These are phyloP conservation scores for Acacia acuminata DNA, from an alignment of 306 rosid species.

Conservation along the genomic window DNA sequence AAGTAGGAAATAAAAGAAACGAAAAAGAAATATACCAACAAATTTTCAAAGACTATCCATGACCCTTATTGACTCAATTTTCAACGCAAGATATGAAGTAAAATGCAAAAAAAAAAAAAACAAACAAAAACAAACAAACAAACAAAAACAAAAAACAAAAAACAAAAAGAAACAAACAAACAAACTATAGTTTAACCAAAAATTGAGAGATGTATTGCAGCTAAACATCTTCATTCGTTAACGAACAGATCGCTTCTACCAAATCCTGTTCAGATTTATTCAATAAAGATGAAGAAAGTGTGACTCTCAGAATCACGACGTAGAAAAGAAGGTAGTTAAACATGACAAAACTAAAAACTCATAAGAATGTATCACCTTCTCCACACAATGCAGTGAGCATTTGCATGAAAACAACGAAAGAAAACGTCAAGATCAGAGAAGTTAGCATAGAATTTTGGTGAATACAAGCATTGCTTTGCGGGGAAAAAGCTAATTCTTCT, in stretches of 20 bases:
- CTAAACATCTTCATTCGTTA: background rate
- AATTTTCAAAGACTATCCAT: constrained; percentile 29
- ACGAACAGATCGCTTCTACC: constrained; percentile 3
- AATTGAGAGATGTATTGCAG: background rate
- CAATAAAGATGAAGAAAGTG: background rate
- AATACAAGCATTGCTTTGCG: constrained; percentile 59
- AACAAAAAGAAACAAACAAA: too few relatives aligned
- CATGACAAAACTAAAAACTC: background rate
- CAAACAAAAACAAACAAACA: too few relatives aligned
- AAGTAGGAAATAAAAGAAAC: background rate
- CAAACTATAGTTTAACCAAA: background rate
- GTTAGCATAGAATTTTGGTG: constrained; percentile 38
- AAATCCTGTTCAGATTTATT: background rate
- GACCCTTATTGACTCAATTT: constrained; percentile 52
- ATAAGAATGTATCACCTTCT: background rate
- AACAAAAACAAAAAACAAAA: too few relatives aligned
- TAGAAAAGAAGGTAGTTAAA: background rate
- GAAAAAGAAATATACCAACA: constrained; percentile 20
- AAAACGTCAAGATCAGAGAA: constrained; percentile 31
- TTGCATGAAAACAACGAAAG: constrained; percentile 1
- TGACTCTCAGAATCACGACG: background rate
- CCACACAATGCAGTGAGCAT: background rate
- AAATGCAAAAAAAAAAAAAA: background rate
- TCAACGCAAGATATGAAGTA: constrained; percentile 27
- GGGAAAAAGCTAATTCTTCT: constrained; percentile 27